Evolutionary conservation across 169 alveolate species (phyloP), one percentile per base, ranked within the genome.

Genomic region (Cryptosporidium viatorum): DNA sequence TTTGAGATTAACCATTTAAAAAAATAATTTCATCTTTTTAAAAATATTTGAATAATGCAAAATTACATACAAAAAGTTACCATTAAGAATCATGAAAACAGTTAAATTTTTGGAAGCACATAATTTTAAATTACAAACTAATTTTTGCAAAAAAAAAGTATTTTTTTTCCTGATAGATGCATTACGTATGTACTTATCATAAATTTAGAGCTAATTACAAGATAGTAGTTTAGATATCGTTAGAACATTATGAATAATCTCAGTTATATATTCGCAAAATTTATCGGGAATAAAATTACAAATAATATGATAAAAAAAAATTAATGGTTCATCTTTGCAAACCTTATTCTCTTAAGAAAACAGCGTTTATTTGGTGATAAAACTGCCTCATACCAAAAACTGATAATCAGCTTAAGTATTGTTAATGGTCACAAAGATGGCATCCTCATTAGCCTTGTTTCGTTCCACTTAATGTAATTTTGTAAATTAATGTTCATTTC

Each of bases 221-320:
- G 55, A 48, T 48, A 14, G 14, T 48, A 18, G 55, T 16, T 16
- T 48, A 48, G 23, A 48, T 14, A 48, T 14, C 55, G 0, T 48
- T 48, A 48, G 23, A 48, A 48, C 55, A 48, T 8, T 48, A 48
- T 48, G 55, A 6, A 48, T 48, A 2, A 48, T 48, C 12, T 18
- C 21, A 14, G 55, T 16, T 48, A 48, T 48, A 21, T 48, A 14
- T 48, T 48, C 55, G 55, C 55, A 48, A 26, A 55, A 55, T 55
- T 55, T 26, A 55, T 23, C 67, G 35, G 67, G 67, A 55, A 55
- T 26, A 55, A 55, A 55, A 23, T 55, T 55, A 55, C 67, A 55
- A 6, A 9, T n/a, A 23, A 21, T 23, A 23, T 7, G 21, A 55
- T 55, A 4, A 55, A 55, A 23, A 55, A 21, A 55, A 8, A 55